phyloP scores from a whole-genome alignment of 805 yeast species.

The Candida patagonica region DNA sequence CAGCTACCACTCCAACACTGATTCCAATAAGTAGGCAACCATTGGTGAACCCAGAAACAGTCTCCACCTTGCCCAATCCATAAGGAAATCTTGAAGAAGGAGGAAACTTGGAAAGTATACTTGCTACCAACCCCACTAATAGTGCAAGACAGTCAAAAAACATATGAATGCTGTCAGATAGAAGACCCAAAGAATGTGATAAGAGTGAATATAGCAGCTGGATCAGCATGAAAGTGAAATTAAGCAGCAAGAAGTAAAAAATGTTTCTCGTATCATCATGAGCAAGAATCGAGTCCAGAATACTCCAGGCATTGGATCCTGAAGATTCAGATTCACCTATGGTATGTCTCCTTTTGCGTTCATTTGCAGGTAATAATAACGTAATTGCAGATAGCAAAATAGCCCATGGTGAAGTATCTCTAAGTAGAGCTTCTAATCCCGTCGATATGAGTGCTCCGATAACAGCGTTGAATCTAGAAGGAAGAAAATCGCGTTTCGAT shows the following conservation, averaged over 20 bases:
- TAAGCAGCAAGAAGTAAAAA: slow-evolving; percentile 74
- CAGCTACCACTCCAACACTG: slow-evolving; percentile 78
- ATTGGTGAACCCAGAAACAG: slow-evolving; percentile 90
- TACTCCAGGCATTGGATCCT: slow-evolving; percentile 12
- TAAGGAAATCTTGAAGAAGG: slow-evolving; percentile 72
- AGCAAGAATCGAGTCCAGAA: slow-evolving; percentile 32
- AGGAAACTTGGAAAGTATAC: slow-evolving; percentile 50
- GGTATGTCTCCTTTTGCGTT: neutral
- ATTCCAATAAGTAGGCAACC: slow-evolving; percentile 84
- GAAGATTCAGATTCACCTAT: neutral
- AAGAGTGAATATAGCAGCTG: slow-evolving; percentile 87
- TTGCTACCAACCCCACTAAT: slow-evolving; percentile 82
- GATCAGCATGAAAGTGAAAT: slow-evolving; percentile 88
- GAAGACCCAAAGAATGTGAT: slow-evolving; percentile 81
- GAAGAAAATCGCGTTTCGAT: slow-evolving; percentile 21
- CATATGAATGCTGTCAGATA: slow-evolving; percentile 95
- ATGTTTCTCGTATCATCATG: slow-evolving; percentile 77
- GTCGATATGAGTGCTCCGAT: slow-evolving; percentile 15
- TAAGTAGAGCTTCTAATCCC: slow-evolving; percentile 13
- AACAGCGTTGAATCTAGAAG: slow-evolving; percentile 21
- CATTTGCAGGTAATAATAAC: slow-evolving; percentile 13
- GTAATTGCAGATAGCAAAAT: slow-evolving; percentile 12
- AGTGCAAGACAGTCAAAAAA: slow-evolving; percentile 88
- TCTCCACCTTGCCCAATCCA: slow-evolving; percentile 77
- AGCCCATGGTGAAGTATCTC: slow-evolving; percentile 10